phyloP scores from a whole-genome alignment of 805 yeast genomes.

The Yarrowia osloensis region DNA sequence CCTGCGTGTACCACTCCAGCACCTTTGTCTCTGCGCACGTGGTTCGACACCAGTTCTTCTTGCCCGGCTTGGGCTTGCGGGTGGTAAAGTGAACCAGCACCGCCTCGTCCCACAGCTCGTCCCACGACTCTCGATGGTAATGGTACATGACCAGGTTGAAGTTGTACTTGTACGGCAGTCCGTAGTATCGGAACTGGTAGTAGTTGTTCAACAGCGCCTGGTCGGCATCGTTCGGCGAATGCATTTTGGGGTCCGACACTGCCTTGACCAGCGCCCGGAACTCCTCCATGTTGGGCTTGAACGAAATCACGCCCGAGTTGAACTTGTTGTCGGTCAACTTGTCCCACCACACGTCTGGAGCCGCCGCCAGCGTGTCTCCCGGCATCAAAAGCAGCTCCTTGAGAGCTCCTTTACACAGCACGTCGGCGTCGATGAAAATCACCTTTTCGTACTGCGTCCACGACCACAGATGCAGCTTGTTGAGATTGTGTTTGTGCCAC shows the following conservation, averaged over 20 bases:
- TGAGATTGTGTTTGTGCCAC: conserved; percentile 44
- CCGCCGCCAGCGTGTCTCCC: conserved; percentile 37
- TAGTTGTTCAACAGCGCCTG: conserved; percentile 38
- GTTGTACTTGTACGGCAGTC: conserved; percentile 38
- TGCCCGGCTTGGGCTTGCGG: conserved; percentile 33
- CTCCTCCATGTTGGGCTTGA: conserved; percentile 38
- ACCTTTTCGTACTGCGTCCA: conserved; percentile 47
- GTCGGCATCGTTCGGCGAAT: conserved; percentile 39
- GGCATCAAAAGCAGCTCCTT: conserved; percentile 37
- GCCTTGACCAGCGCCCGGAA: conserved; percentile 36
- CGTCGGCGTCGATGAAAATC: conserved; percentile 58
- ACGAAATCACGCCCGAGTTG: conserved; percentile 37
- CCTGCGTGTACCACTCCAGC: conserved; percentile 36
- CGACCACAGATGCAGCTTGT: conserved; percentile 61
- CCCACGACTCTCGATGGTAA: conserved; percentile 35
- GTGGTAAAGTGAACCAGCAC: conserved; percentile 37
- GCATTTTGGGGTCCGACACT: conserved; percentile 38
- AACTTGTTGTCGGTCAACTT: conserved; percentile 35
- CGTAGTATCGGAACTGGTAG: conserved; percentile 35
- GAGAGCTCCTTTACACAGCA: conserved; percentile 40
- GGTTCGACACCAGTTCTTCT: background rate
- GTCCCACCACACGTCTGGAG: conserved; percentile 40
- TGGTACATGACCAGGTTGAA: conserved; percentile 37
- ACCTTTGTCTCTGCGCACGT: conserved; percentile 23
- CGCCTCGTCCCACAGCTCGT: conserved; percentile 37